Evolutionary conservation across 768 basidiomycete species (phyloP).

Genomic region (Mycena metata): DNA sequence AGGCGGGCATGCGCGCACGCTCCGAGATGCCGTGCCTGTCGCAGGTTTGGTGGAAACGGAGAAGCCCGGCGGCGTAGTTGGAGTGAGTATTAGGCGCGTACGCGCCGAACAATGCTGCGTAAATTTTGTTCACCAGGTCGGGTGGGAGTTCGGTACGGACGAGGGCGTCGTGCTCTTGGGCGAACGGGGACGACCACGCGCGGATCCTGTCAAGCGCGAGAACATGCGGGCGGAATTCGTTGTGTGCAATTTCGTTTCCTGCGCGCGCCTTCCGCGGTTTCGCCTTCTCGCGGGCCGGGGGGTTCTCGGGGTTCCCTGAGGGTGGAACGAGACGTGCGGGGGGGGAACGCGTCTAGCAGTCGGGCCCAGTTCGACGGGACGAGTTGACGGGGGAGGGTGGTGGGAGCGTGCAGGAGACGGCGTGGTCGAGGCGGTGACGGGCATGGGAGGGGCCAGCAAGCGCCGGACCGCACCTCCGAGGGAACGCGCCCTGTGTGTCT

Average conservation of each 20-base stretch:
- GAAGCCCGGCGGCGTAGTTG: neutral
- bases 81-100: neutral
- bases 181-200: constrained; percentile 36
- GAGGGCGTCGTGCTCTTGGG: neutral
- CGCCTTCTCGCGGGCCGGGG: neutral
- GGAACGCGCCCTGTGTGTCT: no score
- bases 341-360: neutral
- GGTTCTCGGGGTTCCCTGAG: no score
- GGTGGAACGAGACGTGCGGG: no score
- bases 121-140: constrained; percentile 18
- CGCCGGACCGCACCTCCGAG: no score
- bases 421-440: no score
- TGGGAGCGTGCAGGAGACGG: no score
- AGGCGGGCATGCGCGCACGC: constrained; percentile 49
- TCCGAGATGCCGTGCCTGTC: constrained; percentile 47
- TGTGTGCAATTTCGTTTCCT: constrained; percentile 4
- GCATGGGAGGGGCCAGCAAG: no score
- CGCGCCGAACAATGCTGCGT: constrained; percentile 11
- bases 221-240: constrained; percentile 37
- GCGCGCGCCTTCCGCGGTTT: neutral
- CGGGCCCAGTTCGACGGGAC: no score
- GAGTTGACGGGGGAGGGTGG: no score
- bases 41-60: constrained; percentile 54
- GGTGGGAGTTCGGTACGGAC: constrained; percentile 22
- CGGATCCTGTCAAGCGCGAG: constrained; percentile 39